Conservation (phyloP, 2,329 filamentous ascomycete genomes). For the Diaporthe amygdali region DNA sequence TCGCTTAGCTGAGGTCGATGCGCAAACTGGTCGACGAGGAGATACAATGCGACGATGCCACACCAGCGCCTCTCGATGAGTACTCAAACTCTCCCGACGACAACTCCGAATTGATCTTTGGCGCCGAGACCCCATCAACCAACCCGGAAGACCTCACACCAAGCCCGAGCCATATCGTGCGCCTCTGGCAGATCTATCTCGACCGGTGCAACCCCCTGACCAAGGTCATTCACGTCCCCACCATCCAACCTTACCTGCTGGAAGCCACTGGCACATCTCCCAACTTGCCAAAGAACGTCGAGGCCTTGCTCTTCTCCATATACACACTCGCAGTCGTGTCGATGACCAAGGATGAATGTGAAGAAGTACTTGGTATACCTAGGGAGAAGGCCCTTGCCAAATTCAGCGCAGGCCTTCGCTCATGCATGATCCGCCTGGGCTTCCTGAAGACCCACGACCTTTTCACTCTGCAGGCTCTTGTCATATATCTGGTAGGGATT, state of each 20-base stretch:
- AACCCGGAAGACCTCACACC: slow-evolving; percentile 64
- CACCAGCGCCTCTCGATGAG: slow-evolving; percentile 19
- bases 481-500: slow-evolving; percentile 58
- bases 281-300: slow-evolving; percentile 60
- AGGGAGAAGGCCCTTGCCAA: slow-evolving; percentile 55
- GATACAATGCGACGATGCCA: slow-evolving; percentile 28
- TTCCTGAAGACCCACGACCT: slow-evolving; percentile 66
- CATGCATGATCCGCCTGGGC: slow-evolving; percentile 54
- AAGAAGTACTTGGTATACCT: slow-evolving; percentile 54
- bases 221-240: slow-evolving; percentile 75
- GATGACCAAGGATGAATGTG: slow-evolving; percentile 60
- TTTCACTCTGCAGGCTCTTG: slow-evolving; percentile 62
- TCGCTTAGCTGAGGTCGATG: slow-evolving; percentile 59
- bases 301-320: slow-evolving; percentile 69
- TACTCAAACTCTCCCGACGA: slow-evolving; percentile 49
- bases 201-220: slow-evolving; percentile 77
- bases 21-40: slow-evolving; percentile 63
- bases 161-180: slow-evolving; percentile 67
- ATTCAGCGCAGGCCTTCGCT: slow-evolving; percentile 57
- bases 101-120: slow-evolving; percentile 56
- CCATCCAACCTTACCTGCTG: slow-evolving; percentile 68
- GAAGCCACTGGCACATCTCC: slow-evolving; percentile 64
- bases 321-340: slow-evolving; percentile 66
- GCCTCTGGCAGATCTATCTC: slow-evolving; percentile 76
- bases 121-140: slow-evolving; percentile 38